Conservation (phyloP, 345 rosid species). For the Citrus medica region DNA sequence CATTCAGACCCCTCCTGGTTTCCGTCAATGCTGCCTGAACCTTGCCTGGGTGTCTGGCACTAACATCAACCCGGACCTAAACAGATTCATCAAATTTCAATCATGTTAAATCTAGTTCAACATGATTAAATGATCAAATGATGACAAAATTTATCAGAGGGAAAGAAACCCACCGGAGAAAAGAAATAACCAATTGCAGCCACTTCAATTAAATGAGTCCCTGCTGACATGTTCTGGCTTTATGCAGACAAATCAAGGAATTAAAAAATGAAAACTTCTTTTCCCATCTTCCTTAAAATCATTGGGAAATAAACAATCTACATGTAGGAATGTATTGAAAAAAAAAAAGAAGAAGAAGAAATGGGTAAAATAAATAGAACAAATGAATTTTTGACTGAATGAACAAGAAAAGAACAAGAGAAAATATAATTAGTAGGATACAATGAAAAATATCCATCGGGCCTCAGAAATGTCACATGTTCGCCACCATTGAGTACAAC, state of each 20-base stretch:
- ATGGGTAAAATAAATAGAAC: neutral
- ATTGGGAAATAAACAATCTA: neutral
- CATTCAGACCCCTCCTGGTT: constrained; percentile 78
- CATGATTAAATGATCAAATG: neutral
- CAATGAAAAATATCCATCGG: constrained; percentile 98
- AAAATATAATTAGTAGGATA: constrained; percentile 36
- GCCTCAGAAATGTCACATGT: constrained; percentile 68
- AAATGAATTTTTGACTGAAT: neutral
- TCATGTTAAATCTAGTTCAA: neutral
- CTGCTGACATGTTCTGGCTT: constrained; percentile 85
- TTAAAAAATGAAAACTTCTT: constrained; percentile 12
- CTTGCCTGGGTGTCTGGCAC: constrained; percentile 90
- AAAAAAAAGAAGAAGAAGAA: neutral
- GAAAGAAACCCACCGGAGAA: constrained; percentile 67
- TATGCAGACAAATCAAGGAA: constrained; percentile 51
- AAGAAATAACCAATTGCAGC: constrained; percentile 81
- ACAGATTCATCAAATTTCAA: constrained; percentile 15
- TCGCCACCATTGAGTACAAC: constrained; percentile 88
- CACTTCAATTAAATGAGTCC: constrained; percentile 97
- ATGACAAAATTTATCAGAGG: neutral
- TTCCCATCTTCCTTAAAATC: neutral
- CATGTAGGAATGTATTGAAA: neutral
- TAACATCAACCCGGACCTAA: constrained; percentile 97
- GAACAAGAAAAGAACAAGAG: neutral
- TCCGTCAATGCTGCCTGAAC: constrained; percentile 96